A percentile compares a stretch with the other conserved stretches of the same genome.
phyloP scores from a whole-genome alignment of 345 rosid species.

The Bruguiera sexangula region DNA sequence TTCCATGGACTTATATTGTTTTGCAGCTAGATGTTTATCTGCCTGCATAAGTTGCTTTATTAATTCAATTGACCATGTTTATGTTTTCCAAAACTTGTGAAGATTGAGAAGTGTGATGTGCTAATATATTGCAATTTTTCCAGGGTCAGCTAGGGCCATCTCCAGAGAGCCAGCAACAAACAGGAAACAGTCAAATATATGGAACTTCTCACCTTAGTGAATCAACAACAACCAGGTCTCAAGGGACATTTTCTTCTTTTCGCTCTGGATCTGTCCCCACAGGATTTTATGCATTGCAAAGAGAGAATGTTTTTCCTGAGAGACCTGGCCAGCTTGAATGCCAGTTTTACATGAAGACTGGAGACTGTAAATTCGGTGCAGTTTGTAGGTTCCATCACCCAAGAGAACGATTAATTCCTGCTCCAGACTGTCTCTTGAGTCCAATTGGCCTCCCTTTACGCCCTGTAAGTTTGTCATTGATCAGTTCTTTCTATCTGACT shows the following conservation, averaged over 20 bases:
- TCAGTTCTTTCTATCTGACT: background rate
- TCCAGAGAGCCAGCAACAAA: slow-evolving; percentile 62
- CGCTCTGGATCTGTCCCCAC: slow-evolving; percentile 63
- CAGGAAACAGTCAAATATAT: slow-evolving; percentile 53
- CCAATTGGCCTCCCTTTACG: slow-evolving; percentile 93
- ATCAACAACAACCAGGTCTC: slow-evolving; percentile 49
- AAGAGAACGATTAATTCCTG: slow-evolving; percentile 83
- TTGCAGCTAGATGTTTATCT: background rate
- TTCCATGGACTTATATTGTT: background rate
- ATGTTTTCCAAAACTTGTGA: slow-evolving; percentile 10
- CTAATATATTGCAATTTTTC: slow-evolving; percentile 17
- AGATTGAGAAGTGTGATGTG: slow-evolving; percentile 8
- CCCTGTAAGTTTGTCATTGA: slow-evolving; percentile 48
- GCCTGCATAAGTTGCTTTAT: background rate
- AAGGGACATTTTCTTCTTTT: slow-evolving; percentile 52
- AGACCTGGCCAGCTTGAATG: slow-evolving; percentile 97
- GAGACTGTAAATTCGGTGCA: slow-evolving; percentile 96
- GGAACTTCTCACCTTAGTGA: slow-evolving; percentile 63
- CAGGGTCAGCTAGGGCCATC: slow-evolving; percentile 88
- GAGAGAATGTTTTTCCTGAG: slow-evolving; percentile 90
- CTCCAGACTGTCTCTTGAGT: slow-evolving; percentile 87
- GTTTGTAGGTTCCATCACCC: slow-evolving; percentile 98
- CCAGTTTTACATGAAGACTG: slow-evolving; percentile 97
- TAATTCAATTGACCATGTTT: background rate
- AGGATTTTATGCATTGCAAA: slow-evolving; percentile 71